Base-by-base conservation (phyloP, 371 early-diverging fungal species). In the Mucor plumbeus region DNA sequence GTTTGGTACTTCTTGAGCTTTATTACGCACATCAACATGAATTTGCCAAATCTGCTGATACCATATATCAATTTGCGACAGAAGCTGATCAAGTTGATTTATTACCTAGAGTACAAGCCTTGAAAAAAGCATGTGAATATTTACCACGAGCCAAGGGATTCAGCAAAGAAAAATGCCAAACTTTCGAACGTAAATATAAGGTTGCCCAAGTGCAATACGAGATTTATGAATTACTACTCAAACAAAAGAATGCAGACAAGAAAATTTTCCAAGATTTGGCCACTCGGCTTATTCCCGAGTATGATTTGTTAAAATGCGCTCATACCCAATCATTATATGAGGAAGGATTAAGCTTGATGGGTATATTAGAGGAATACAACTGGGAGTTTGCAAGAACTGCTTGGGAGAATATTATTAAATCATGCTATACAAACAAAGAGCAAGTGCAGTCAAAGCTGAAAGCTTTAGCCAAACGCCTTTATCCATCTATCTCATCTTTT, bases 401-500 rank as follows among this genome's bases (percentile, higher is more conserved):
- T 26, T 72, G 68, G 68, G 44, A n/a, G 14, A 17, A 21, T 15
- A 72, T 72, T 43, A 64, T 64, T 56, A 7, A 65, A 11, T 15
- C 13, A 19, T 13, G 17, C 5, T 35, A 34, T 33, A 10, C 39
- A 34, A 26, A 40, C 19, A n/a, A 57, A 11, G 34, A 60, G 8
- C 33, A 40, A 44, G 17, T 68, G 4, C 34, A 64, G 17, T 17
- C 38, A 17, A 68, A 72, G 50, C 14, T 72, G 13, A 26, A 38
- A 13, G 38, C 48, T 7, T 33, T 72, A 19, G 58, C 68, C 11
- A 38, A 57, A n/a, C 17, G 19, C 0, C 26, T 68, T 26, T 72
- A 64, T 43, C 72, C 72, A n/a, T 72, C 72, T 6, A 56, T 65
- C 35, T 13, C 47, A 39, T 39, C 64, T 3, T 72, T 68, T 58